These are phyloP conservation scores for Globisporangium polare DNA, from an alignment of 352 stramenopile genomes.

Conservation along the genomic window DNA sequence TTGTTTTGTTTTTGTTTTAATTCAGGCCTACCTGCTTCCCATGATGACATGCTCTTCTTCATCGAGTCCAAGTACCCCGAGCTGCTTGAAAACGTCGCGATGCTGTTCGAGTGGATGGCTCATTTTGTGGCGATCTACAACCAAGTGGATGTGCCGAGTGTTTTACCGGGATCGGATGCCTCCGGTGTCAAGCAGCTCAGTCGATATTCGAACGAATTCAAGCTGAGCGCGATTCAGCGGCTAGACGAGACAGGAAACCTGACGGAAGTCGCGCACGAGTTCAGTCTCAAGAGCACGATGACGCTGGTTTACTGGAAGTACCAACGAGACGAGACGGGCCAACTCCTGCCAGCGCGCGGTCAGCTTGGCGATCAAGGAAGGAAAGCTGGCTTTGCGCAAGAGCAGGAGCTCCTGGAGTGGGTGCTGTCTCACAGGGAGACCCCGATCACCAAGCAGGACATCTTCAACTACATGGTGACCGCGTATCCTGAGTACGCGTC, in stretches of 20 bases:
- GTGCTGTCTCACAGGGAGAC: constrained; percentile 36
- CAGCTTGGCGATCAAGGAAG: constrained; percentile 7
- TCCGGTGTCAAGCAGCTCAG: constrained; percentile 2
- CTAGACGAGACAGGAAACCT: constrained; percentile 27
- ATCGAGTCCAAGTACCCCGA: constrained; percentile 58
- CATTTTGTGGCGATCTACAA: constrained; percentile 38
- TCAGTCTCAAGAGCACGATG: constrained; percentile 48
- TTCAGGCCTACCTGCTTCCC: constrained; percentile 18
- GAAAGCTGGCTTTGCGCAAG: constrained; percentile 20
- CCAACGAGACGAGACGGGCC: constrained; percentile 19
- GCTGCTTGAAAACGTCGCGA: constrained; percentile 38
- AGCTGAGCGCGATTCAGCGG: constrained; percentile 16
- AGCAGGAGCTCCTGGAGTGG: constrained; percentile 54
- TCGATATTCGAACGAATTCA: constrained; percentile 11
- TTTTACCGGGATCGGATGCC: constrained; percentile 9
- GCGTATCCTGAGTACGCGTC: constrained; percentile 54
- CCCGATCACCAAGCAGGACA: constrained; percentile 55
- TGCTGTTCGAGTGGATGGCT: constrained; percentile 60
- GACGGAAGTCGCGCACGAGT: constrained; percentile 32
- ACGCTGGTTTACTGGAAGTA: constrained; percentile 66
- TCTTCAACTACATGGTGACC: constrained; percentile 50
- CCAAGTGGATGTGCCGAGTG: constrained; percentile 17
- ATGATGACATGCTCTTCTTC: constrained; percentile 66
- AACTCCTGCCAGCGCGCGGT: constrained; percentile 18
- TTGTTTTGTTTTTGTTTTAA: not conserved